Conservation (phyloP, 2,329 filamentous ascomycete genomes). For the Botrytis squamosa region DNA sequence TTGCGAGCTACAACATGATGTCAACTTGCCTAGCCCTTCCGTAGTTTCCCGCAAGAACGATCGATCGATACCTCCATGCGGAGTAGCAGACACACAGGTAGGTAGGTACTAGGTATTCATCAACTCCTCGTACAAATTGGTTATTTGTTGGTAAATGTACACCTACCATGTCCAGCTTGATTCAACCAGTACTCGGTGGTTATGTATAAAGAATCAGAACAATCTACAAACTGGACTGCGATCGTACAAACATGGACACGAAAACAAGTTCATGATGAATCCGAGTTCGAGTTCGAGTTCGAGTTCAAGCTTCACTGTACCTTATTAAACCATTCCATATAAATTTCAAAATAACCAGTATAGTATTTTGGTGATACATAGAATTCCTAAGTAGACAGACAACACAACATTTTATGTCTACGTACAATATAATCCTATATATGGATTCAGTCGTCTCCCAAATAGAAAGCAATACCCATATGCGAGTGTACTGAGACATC, state of each 20-base stretch:
- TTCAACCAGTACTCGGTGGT: no score
- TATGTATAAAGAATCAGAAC: no score
- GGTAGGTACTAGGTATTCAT: background rate
- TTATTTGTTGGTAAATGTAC: background rate
- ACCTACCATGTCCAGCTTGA: no score
- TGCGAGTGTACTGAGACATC: background rate
- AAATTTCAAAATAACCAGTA: no score
- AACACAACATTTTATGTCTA: background rate
- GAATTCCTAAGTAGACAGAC: background rate
- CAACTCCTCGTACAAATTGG: background rate
- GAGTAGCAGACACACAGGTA: background rate
- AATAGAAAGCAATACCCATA: background rate
- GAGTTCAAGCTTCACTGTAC: no score
- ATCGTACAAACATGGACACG: no score
- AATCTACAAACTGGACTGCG: no score
- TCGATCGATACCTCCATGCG: background rate
- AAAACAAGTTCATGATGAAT: no score
- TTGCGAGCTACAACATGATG: background rate
- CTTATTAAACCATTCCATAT: no score
- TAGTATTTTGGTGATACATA: background rate
- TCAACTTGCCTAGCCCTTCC: background rate
- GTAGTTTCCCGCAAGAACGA: conserved; percentile 7
- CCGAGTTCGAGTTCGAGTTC: no score
- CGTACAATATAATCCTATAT: background rate
- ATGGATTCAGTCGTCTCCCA: background rate